Base-by-base conservation (phyloP, 805 yeast genomes). In the Huiozyma naganishii region DNA sequence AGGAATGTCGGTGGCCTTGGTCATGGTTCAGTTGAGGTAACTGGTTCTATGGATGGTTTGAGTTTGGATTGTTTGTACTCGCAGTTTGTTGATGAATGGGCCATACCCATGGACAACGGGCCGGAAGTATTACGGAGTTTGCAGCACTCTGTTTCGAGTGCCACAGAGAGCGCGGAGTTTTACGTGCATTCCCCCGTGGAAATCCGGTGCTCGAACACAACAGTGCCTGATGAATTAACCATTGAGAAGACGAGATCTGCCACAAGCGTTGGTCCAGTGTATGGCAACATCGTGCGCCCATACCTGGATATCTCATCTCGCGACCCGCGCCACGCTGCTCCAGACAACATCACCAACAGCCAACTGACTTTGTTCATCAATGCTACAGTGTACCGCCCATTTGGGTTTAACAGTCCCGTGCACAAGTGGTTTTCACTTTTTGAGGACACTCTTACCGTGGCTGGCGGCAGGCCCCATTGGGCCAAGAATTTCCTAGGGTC, bases 381-480 rank as follows among this genome's bases (percentile, higher is more conserved):
- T 59, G 96, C 96, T 6, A 90, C 97, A 1, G 84, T 90, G 79
- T 90, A 89, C 64, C 74, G 97, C 63, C 98, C 98, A n/a, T 90
- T 90, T 64, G 73, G 75, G 32, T 73, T 76, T 45, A 74, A 79
- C 54, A 80, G 88, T 8, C 80, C 83, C 37, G 78, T 87, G 32
- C 77, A 76, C 39, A 72, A 77, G 51, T 90, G 97, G 96, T 90
- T 75, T 65, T 73, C 74, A 41, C 69, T 72, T n/a, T 90, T 90
- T 62, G 98, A 90, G 64, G 74, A 76, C 42, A 75, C 86, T 1
- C 69, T 89, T 71, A 72, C 71, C 41, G 78, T 76, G 28, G 88
- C 83, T 29, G 88, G 83, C 33, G 98, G 98, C 37, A 84, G 80
- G 61, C 98, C 98, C 2, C 98, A 90, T 63, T 90, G 98, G 98